Evolutionary conservation across 2,329 filamentous ascomycete genomes (phyloP).

Genomic region (Dothistroma septosporum): DNA sequence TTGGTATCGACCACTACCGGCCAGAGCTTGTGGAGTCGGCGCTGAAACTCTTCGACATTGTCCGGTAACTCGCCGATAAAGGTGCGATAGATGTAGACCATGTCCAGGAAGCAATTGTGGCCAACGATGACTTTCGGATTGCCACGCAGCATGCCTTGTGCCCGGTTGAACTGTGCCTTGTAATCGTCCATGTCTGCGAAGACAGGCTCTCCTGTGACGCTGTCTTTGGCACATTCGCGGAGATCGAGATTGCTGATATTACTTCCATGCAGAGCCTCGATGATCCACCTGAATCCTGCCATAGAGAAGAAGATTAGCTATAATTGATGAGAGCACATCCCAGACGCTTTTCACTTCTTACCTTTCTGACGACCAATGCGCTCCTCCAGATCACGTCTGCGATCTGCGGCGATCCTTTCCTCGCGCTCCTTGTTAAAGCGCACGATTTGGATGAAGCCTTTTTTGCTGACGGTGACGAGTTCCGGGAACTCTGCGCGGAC

Average conservation of each 20-base stretch:
- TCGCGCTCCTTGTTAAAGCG: conserved; percentile 43
- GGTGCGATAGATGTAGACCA: conserved; percentile 60
- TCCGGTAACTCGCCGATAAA: conserved; percentile 58
- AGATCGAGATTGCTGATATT: conserved; percentile 38
- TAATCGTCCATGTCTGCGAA: conserved; percentile 36
- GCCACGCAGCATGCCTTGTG: conserved; percentile 41
- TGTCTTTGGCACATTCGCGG: conserved; percentile 35
- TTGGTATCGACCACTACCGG: conserved; percentile 60
- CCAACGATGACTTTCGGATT: conserved; percentile 55
- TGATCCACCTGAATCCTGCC: conserved; percentile 45
- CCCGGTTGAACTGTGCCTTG: conserved; percentile 38
- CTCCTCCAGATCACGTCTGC: conserved; percentile 39
- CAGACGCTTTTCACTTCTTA: background rate
- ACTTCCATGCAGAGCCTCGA: conserved; percentile 44
- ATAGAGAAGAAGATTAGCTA: no score
- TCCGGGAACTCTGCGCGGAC: conserved; percentile 58
- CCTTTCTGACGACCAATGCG: conserved; percentile 43
- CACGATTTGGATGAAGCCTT: conserved; percentile 43
- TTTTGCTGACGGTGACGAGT: conserved; percentile 41
- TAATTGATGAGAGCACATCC: background rate
- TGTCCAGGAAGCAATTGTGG: conserved; percentile 62
- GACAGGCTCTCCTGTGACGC: conserved; percentile 33
- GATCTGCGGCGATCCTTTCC: conserved; percentile 37
- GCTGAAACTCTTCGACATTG: conserved; percentile 51
- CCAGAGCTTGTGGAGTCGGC: conserved; percentile 50